Evolutionary conservation across 305 asterid genomes (phyloP), one percentile per base, ranked within the genome.

Genomic region (Fraxinus latifolia): DNA sequence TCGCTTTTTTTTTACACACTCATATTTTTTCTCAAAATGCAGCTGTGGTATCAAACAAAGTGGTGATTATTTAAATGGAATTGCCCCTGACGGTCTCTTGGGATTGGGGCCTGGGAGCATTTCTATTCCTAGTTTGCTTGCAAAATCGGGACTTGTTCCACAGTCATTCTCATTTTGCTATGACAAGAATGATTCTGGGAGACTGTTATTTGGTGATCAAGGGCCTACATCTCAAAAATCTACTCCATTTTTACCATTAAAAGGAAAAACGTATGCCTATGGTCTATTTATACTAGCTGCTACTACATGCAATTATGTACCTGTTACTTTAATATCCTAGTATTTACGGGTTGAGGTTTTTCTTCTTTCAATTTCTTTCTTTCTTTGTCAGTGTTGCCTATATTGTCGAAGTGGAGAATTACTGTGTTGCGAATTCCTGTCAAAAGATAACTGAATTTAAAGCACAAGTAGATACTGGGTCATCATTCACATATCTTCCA

Each of bases 1-100:
- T 60, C 36, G 79, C 60, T 44, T 84, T 79, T 42, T 68, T 36
- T 34, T 53, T 36, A 0, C 36, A 65, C 78, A 78, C 79, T 80
- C 87, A 76, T 87, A 85, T 90, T 89, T 87, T 72, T 76, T 60
- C 39, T 77, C 53, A 36, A 42, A 76, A 84, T 83, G 83, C 89
- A 94, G 97, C 75, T 94, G 98, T 83, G 98, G 98, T 76, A 92
- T 92, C 88, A 92, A 87, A 85, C 98, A 95, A 86, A 93, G 89
- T 75, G 98, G 98, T 33, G 60, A 17, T 23, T 95, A 93, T 89
- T 86, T 95, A 86, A 81, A 83, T 14, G 98, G 97, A 86, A 81
- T 89, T 85, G 97, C 97, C 70, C 98, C 98, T 27, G 97, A 93
- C 78, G 97, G 98, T 77, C 84, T 95, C 79, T 79, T 95, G 91